Evolutionary conservation across 306 rosid species (phyloP), one percentile per base, ranked within the genome.

Genomic region (Rosa lucieae): DNA sequence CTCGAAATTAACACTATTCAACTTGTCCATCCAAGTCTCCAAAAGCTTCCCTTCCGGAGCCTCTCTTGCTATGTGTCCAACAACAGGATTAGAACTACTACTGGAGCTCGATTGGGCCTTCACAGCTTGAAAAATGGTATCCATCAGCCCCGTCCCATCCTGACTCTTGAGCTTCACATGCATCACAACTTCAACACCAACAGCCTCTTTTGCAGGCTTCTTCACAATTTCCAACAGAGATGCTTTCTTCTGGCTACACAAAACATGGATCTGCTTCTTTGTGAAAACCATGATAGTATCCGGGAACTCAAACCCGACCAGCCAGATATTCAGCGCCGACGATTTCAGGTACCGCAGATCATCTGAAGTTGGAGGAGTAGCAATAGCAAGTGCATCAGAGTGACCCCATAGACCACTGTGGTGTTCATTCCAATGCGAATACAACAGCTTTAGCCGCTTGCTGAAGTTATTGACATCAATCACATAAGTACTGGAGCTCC

Each of bases 211-310:
- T 35, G 86, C 86, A 42, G 86, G 62, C 74, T 61, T 79, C 46
- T 78, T 61, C 77, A 83, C 83, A 40, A 52, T 67, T 14, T 79
- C 74, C 56, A 79, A 80, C 5, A 83, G 48, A 51, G 83, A 79
- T 8, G 80, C 83, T 42, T 83, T 83, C 72, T 83, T 83, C 83
- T 61, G 86, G 86, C 86, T 83, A 58, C 86, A 83, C 67, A 83
- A 20, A 39, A 83, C 32, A 75, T 83, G 86, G 56, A 83, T 74
- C 77, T 83, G 86, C 83, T 78, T 83, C 80, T 49, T 83, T 46
- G 55, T 75, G 73, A 79, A 79, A 43, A 83, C 80, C 74, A 83
- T 83, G 43, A 83, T 75, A 10, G 86, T 83, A 26, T 83, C 86
- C 8, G 86, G 86, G 74, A 79, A 83, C 74, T 83, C 86, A 63